Conservation (phyloP, 1,284 basidiomycete species). For the Phlebopus sp. region DNA sequence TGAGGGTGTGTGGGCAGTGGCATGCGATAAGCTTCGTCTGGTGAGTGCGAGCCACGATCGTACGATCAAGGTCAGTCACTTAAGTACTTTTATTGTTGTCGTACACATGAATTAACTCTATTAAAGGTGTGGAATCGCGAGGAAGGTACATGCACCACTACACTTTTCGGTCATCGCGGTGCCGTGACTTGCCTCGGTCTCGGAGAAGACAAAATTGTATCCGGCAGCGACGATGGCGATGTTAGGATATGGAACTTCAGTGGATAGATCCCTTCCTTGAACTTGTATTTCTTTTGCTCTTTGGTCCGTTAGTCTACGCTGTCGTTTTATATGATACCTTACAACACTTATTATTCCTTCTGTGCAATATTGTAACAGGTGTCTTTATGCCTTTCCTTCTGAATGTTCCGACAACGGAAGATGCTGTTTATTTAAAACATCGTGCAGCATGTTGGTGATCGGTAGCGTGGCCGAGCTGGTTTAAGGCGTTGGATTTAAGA, state of each 20-base stretch:
- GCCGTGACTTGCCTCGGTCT: conserved; percentile 91
- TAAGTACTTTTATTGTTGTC: not conserved
- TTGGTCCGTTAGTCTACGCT: not conserved
- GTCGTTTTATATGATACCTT: not conserved
- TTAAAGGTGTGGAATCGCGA: conserved; percentile 88
- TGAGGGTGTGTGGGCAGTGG: conserved; percentile 96
- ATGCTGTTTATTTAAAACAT: not conserved
- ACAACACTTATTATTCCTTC: too few relatives aligned
- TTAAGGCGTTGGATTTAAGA: conserved; percentile 84
- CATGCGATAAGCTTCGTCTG: conserved; percentile 88
- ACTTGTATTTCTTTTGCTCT: not conserved
- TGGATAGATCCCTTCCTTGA: conserved; percentile 23
- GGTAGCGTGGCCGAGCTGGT: conserved; percentile 80
- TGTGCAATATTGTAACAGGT: too few relatives aligned
- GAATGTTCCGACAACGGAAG: too few relatives aligned
- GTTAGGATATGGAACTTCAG: conserved; percentile 82
- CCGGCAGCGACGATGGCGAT: conserved; percentile 88
- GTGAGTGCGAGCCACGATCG: conserved; percentile 92
- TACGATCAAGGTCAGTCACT: conserved; percentile 75
- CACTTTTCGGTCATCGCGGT: conserved; percentile 91
- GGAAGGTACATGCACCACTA: conserved; percentile 84
- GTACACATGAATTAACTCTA: conserved; percentile 10
- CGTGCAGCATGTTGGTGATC: conserved; percentile 14
- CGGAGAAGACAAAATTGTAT: conserved; percentile 94
- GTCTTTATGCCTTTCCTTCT: too few relatives aligned